Evolutionary conservation across 2,329 filamentous ascomycete species (phyloP).

Genomic region (Aspergillus neoniger): DNA sequence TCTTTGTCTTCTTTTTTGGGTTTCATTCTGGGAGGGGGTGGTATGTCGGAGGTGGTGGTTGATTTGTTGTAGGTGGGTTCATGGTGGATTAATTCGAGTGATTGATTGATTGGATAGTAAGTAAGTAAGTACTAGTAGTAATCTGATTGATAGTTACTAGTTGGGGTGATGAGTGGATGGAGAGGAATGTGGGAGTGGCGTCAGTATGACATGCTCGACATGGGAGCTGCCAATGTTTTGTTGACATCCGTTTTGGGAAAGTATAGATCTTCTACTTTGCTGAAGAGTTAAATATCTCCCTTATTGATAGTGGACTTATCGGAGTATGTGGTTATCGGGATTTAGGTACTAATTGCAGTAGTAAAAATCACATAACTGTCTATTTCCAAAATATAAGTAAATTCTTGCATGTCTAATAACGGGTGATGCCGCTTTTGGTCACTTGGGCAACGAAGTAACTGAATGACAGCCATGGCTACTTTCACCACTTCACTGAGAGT

Average conservation of each 20-base stretch:
- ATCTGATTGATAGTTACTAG: not conserved
- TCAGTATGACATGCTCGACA: not conserved
- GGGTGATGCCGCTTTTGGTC: too few relatives aligned
- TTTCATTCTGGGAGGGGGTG: not conserved
- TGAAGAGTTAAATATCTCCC: too few relatives aligned
- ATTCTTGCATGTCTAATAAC: too few relatives aligned
- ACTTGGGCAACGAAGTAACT: too few relatives aligned
- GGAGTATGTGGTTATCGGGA: not conserved
- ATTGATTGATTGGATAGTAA: not conserved
- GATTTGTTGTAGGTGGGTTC: too few relatives aligned
- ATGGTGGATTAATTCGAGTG: not conserved
- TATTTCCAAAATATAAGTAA: too few relatives aligned
- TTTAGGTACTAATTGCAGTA: too few relatives aligned
- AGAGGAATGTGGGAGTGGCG: not conserved
- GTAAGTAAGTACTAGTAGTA: not conserved
- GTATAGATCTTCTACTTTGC: too few relatives aligned
- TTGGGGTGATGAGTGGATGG: too few relatives aligned
- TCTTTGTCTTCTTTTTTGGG: constrained; percentile 6
- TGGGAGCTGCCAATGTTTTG: not conserved
- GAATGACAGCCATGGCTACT: too few relatives aligned
- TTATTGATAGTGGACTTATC: not conserved
- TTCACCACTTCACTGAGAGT: too few relatives aligned
- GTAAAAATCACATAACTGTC: too few relatives aligned
- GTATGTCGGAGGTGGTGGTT: not conserved
- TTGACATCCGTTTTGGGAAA: not conserved